Percentiles rank a stretch among this genome's conserved stretches.
These are phyloP conservation scores for Glomus cerebriforme DNA, from an alignment of 192 early-diverging fungal genomes.

Conservation along the genomic window DNA sequence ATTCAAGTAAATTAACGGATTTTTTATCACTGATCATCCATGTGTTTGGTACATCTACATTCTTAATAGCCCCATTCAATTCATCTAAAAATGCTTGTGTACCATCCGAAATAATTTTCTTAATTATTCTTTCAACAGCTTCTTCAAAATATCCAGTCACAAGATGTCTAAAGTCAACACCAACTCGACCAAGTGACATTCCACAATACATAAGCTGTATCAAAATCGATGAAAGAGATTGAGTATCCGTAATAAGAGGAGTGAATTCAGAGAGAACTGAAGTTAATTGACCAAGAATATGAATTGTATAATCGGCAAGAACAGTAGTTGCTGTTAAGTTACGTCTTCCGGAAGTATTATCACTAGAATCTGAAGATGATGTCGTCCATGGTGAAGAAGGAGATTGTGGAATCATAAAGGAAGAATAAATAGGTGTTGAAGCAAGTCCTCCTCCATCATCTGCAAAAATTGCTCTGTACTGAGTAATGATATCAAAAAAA, in stretches of 20 bases:
- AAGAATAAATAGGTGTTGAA: constrained; percentile 19
- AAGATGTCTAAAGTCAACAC: constrained; percentile 71
- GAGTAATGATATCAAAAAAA: constrained; percentile 80
- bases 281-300: constrained; percentile 47
- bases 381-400: constrained; percentile 22
- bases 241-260: constrained; percentile 60
- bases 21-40: constrained; percentile 51
- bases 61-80: constrained; percentile 41
- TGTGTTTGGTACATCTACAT: constrained; percentile 40
- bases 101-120: constrained; percentile 50
- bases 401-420: not conserved
- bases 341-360: not conserved
- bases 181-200: constrained; percentile 75
- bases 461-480: constrained; percentile 55
- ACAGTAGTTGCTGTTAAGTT: constrained; percentile 1
- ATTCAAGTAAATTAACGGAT: constrained; percentile 8
- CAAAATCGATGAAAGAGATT: constrained; percentile 60
- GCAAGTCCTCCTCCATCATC: constrained; percentile 22
- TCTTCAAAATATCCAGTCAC: constrained; percentile 64
- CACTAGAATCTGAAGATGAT: constrained; percentile 25
- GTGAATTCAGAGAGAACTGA: constrained; percentile 69
- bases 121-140: constrained; percentile 57
- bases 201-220: constrained; percentile 84
- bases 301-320: constrained; percentile 31
- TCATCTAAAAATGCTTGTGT: constrained; percentile 48